phyloP scores from a whole-genome alignment of 176 grass and related monocot species.

The Oryza officinalis region DNA sequence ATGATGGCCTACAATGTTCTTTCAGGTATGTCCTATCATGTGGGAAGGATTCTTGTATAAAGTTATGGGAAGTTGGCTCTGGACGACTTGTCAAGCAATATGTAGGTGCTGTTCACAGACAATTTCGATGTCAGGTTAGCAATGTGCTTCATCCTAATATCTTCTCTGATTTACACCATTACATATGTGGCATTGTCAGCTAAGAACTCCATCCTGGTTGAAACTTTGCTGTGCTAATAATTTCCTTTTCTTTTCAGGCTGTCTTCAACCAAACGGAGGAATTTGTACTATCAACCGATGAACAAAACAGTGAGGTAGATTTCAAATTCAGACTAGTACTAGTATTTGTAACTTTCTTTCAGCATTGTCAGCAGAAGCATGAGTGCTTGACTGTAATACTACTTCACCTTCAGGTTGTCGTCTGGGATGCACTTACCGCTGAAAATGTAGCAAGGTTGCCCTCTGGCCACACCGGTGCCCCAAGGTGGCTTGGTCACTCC shows the following conservation, averaged over 20 bases:
- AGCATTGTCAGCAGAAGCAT: constrained; percentile 9
- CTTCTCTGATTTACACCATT: constrained; percentile 14
- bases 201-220: background rate
- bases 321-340: constrained; percentile 3
- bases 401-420: constrained; percentile 56
- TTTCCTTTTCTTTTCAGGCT: constrained; percentile 53
- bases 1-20: constrained; percentile 24
- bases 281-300: constrained; percentile 79
- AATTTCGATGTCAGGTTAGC: constrained; percentile 80
- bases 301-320: constrained; percentile 79
- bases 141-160: background rate
- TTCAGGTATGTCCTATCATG: constrained; percentile 82
- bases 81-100: constrained; percentile 89
- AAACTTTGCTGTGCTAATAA: background rate
- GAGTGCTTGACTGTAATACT: background rate
- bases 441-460: constrained; percentile 76
- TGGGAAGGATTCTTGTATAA: constrained; percentile 83
- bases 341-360: background rate
- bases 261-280: constrained; percentile 86
- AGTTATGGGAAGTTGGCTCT: constrained; percentile 95
- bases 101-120: constrained; percentile 63
- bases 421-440: constrained; percentile 82
- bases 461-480: constrained; percentile 68
- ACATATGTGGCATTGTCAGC: background rate
- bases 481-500: constrained; percentile 86